Base-by-base conservation (phyloP, 2,329 filamentous ascomycete species). In the Cladosporium cucumerinum region DNA sequence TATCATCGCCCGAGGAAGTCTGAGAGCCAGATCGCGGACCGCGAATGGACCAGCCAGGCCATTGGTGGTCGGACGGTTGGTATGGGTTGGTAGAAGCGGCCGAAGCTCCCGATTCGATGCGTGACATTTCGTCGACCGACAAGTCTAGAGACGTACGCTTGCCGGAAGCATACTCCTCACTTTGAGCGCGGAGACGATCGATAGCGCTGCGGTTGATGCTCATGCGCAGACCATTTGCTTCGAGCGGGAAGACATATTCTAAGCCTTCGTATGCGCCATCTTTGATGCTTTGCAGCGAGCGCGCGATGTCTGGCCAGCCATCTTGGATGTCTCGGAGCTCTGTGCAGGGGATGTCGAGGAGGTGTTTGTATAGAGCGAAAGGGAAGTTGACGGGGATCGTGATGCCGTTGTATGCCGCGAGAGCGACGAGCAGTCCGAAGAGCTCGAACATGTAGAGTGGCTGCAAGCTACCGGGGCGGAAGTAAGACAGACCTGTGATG, bases 351-450 rank as follows among this genome's bases (percentile, higher is more conserved):
- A 39, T 32, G 18, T 43, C 46, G 23, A 64, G 54, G 14, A 64
- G 54, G 8, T 64, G 54, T 11, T 64, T 64, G 78, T 99, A 99
- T 3, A 99, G 84, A 0, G 89, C 91, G 65, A 87, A 85, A 0
- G 95, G 95, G 66, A 99, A 95, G 1, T 90, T 96, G 49, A 98
- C 85, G 0, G 95, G 95, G 0, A 99, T 82, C 0, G 93, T 97
- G 26, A 98, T 82, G 1, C 94, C 94, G 70, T 99, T 99, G 79
- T 95, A 97, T 5, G 98, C 81, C 5, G 95, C 95, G 21, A 99
- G 82, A 1, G 91, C 96, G 68, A 97, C 84, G n/a, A 98, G 80
- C 12, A 97, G 78, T 1, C 95, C 95, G 34, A 97, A 82, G 23
- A 98, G 84, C 76, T 98, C 92, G 72, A 91, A 98, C 73, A 95